A percentile compares a stretch with the other conserved stretches of the same genome.
phyloP scores from a whole-genome alignment of 2,329 filamentous ascomycete species.

The Fusarium sp. region DNA sequence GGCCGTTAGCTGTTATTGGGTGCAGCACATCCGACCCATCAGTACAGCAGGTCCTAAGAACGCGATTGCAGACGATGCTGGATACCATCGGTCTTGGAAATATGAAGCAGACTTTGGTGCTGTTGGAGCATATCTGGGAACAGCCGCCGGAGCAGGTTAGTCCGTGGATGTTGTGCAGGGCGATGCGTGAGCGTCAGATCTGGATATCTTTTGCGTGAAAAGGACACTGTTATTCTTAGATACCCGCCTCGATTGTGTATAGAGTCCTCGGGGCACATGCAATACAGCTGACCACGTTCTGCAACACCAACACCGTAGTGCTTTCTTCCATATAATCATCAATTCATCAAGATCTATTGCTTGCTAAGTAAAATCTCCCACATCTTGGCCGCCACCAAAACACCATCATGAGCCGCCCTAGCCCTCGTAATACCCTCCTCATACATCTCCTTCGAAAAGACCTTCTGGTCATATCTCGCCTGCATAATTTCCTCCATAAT shows the following conservation, averaged over 20 bases:
- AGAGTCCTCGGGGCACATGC: constrained; percentile 21
- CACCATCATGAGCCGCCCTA: constrained; percentile 45
- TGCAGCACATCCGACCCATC: constrained; percentile 51
- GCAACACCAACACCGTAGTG: fast-evolving
- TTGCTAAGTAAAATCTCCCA: constrained; percentile 43
- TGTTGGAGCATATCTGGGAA: constrained; percentile 59
- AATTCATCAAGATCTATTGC: fast-evolving
- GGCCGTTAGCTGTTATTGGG: constrained; percentile 55
- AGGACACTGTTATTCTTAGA: constrained; percentile 12
- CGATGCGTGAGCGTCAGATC: constrained; percentile 60
- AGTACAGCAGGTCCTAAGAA: constrained; percentile 53
- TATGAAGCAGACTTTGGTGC: constrained; percentile 56
- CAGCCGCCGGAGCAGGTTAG: constrained; percentile 47
- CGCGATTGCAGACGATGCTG: constrained; percentile 52
- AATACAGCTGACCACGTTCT: background rate
- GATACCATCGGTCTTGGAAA: constrained; percentile 58
- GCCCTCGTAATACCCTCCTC: constrained; percentile 46
- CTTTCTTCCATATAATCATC: background rate
- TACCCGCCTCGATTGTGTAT: constrained; percentile 20
- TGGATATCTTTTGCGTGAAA: constrained; percentile 62
- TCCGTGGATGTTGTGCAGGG: constrained; percentile 59
- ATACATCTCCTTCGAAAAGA: constrained; percentile 47
- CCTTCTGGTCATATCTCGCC: constrained; percentile 42
- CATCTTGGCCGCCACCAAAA: constrained; percentile 44
- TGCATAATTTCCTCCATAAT: constrained; percentile 52